These are phyloP conservation scores for Phaeolepiota aurea DNA, from an alignment of 768 basidiomycete genomes.

Conservation along the genomic window DNA sequence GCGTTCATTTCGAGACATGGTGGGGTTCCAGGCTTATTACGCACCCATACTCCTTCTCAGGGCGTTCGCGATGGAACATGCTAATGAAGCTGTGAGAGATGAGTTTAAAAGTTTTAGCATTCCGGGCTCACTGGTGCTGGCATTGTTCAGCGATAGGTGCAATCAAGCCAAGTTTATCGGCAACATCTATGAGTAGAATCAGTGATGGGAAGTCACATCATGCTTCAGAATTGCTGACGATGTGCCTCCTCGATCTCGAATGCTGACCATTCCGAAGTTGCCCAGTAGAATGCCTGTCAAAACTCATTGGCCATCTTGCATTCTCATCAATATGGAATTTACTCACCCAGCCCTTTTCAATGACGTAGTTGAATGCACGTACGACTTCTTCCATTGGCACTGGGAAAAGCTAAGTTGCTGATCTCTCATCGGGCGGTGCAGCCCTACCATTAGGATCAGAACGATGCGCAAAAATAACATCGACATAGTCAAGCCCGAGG, in stretches of 20 bases:
- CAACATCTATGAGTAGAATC: conserved; percentile 40
- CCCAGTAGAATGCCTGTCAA: conserved; percentile 61
- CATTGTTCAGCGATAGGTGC: conserved; percentile 75
- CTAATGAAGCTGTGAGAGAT: conserved; percentile 32
- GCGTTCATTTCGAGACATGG: not conserved
- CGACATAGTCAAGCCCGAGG: conserved; percentile 68
- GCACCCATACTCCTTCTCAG: conserved; percentile 74
- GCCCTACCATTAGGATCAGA: conserved; percentile 43
- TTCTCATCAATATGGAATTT: not conserved
- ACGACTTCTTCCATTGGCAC: conserved; percentile 74
- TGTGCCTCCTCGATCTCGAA: conserved; percentile 59
- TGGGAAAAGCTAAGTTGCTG: conserved; percentile 6
- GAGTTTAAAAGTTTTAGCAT: not conserved
- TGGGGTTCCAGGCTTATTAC: conserved; percentile 8
- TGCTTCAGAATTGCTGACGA: conserved; percentile 29
- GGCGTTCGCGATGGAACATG: conserved; percentile 71
- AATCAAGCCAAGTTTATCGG: conserved; percentile 54
- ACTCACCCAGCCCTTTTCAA: conserved; percentile 59
- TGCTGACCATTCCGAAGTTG: conserved; percentile 73
- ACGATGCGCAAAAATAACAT: conserved; percentile 67
- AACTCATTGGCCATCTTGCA: not conserved
- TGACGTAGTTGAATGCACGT: conserved; percentile 72
- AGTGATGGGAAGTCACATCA: not conserved
- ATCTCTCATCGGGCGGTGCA: not conserved
- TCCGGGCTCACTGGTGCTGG: conserved; percentile 46